Evolutionary conservation across 164 flowering plant genomes (phyloP).

Genomic region (Macadamia tetraphylla): DNA sequence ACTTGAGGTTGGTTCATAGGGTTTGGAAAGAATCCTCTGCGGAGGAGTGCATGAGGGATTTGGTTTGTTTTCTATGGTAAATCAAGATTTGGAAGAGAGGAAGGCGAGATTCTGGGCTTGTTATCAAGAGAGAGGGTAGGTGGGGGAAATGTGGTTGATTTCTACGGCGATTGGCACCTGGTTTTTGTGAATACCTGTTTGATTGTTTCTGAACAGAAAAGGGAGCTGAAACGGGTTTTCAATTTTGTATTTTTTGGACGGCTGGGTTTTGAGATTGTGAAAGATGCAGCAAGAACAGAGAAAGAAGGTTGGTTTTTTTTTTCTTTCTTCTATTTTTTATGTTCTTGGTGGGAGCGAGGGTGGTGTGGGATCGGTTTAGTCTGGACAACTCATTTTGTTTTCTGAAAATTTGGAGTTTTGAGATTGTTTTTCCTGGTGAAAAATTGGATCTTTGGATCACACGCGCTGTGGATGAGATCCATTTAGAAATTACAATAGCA

Average conservation of each 20-base stretch:
- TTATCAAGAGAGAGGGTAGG: conserved; percentile 67
- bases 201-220: background rate
- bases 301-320: conserved; percentile 47
- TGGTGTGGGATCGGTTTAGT: background rate
- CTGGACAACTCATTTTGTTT: background rate
- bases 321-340: background rate
- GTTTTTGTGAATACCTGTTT: conserved; percentile 5
- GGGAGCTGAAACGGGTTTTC: background rate
- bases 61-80: conserved; percentile 29
- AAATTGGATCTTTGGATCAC: background rate
- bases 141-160: conserved; percentile 87
- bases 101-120: conserved; percentile 53
- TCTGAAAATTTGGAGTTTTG: background rate
- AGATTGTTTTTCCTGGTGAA: background rate
- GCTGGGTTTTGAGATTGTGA: conserved; percentile 9
- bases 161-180: background rate
- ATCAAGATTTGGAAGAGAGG: conserved; percentile 31
- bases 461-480: background rate
- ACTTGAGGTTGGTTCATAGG: conserved; percentile 6
- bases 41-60: conserved; percentile 49
- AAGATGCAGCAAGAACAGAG: conserved; percentile 78
- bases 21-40: conserved; percentile 8
- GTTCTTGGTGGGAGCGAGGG: background rate
- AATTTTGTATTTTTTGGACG: background rate
- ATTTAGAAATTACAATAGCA: background rate